Evolutionary conservation across 2,329 filamentous ascomycete genomes (phyloP).

Genomic region (Knufia fluminis): DNA sequence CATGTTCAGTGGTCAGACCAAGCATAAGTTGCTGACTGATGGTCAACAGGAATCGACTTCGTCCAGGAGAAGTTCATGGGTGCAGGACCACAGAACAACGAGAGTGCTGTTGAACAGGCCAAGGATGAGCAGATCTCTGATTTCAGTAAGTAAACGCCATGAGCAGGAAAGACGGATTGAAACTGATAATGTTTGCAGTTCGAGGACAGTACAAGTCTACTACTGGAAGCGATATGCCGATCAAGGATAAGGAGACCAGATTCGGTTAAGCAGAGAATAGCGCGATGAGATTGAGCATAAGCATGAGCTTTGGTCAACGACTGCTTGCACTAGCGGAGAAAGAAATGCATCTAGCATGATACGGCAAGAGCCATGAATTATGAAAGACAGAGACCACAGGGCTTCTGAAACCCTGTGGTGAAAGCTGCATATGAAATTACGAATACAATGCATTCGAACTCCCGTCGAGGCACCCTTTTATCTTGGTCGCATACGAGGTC

Average conservation of each 20-base stretch:
- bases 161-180: background rate
- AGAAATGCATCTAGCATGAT: too few relatives aligned
- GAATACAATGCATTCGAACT: too few relatives aligned
- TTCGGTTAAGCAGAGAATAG: conserved; percentile 21
- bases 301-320: background rate
- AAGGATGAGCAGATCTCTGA: conserved; percentile 74
- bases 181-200: conserved; percentile 1
- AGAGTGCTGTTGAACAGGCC: conserved; percentile 65
- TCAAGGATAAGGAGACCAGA: conserved; percentile 56
- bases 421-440: too few relatives aligned
- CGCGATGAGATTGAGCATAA: background rate
- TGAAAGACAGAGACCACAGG: too few relatives aligned
- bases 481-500: too few relatives aligned
- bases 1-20: too few relatives aligned
- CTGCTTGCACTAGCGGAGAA: too few relatives aligned
- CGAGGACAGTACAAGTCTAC: conserved; percentile 50
- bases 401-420: too few relatives aligned
- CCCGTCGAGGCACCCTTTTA: too few relatives aligned
- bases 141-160: conserved; percentile 37
- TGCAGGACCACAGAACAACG: conserved; percentile 62
- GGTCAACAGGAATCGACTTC: conserved; percentile 56
- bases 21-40: background rate
- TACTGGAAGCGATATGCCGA: conserved; percentile 60
- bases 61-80: conserved; percentile 68
- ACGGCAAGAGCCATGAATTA: too few relatives aligned